Conservation (phyloP, 306 rosid genomes). For the Urtica urens region DNA sequence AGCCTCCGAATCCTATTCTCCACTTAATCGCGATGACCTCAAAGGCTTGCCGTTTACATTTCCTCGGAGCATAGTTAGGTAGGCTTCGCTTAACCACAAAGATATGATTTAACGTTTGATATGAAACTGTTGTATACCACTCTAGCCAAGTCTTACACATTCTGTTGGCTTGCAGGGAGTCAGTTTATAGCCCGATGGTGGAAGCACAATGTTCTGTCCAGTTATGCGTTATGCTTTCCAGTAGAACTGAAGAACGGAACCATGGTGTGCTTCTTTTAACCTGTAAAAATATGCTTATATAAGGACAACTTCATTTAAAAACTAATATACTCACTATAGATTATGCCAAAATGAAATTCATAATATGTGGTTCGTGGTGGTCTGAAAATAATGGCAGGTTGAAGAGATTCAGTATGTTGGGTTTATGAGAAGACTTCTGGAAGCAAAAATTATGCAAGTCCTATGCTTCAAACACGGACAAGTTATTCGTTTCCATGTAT, state of each 20-base stretch:
- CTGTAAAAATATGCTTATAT: no score
- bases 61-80: slow-evolving; percentile 58
- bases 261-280: slow-evolving; percentile 52
- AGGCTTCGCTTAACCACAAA: slow-evolving; percentile 16
- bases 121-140: no score
- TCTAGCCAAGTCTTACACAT: no score
- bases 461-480: slow-evolving; percentile 93
- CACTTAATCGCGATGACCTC: slow-evolving; percentile 71
- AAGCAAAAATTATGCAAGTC: slow-evolving; percentile 84
- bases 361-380: no score
- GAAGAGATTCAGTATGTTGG: slow-evolving; percentile 88
- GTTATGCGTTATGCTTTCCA: slow-evolving; percentile 83
- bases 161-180: slow-evolving; percentile 54
- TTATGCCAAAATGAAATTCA: no score
- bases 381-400: slow-evolving; percentile 40
- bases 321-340: no score
- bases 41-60: slow-evolving; percentile 82
- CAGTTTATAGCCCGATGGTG: slow-evolving; percentile 90
- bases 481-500: slow-evolving; percentile 27
- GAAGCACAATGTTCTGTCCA: slow-evolving; percentile 94
- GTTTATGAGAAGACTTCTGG: slow-evolving; percentile 88
- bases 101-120: not conserved
- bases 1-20: slow-evolving; percentile 62
- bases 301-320: no score
- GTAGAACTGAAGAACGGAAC: slow-evolving; percentile 78